These are phyloP conservation scores for Lepraria neglecta DNA, from an alignment of 495 filamentous ascomycete species.

Conservation along the genomic window DNA sequence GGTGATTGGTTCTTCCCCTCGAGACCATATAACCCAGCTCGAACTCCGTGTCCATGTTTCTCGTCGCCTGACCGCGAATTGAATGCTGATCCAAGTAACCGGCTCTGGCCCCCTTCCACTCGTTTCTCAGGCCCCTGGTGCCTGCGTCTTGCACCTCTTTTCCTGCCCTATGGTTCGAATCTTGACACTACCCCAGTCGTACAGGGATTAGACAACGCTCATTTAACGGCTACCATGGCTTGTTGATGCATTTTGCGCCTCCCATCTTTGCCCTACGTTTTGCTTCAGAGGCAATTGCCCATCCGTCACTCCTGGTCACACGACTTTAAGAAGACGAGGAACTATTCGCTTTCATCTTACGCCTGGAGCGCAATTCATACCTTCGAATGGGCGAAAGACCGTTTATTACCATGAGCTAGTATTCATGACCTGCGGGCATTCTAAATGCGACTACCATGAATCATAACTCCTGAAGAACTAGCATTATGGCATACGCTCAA, in stretches of 20 bases:
- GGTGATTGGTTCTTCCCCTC: slow-evolving; percentile 1
- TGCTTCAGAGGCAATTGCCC: background rate
- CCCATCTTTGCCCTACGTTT: background rate
- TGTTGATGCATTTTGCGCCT: background rate
- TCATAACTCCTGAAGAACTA: background rate
- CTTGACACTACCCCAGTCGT: slow-evolving; percentile 6
- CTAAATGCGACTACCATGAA: background rate
- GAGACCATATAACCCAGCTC: background rate
- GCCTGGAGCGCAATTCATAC: slow-evolving; percentile 8
- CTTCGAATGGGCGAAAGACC: too few species aligned
- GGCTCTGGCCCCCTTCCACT: background rate
- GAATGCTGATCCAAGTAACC: background rate
- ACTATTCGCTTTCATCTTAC: background rate
- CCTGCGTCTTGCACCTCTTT: background rate
- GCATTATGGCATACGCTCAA: slow-evolving; percentile 18
- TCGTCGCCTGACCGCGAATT: background rate
- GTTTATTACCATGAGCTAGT: background rate
- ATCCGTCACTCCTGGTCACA: background rate
- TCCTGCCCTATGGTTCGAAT: background rate
- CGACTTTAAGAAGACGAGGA: background rate
- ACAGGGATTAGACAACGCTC: slow-evolving; percentile 8
- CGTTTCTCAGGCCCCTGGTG: background rate
- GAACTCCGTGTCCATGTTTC: background rate
- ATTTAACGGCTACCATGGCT: slow-evolving; percentile 3
- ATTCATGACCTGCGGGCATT: background rate